phyloP scores from a whole-genome alignment of 257 asterid species.

The Fraxinus americana region DNA sequence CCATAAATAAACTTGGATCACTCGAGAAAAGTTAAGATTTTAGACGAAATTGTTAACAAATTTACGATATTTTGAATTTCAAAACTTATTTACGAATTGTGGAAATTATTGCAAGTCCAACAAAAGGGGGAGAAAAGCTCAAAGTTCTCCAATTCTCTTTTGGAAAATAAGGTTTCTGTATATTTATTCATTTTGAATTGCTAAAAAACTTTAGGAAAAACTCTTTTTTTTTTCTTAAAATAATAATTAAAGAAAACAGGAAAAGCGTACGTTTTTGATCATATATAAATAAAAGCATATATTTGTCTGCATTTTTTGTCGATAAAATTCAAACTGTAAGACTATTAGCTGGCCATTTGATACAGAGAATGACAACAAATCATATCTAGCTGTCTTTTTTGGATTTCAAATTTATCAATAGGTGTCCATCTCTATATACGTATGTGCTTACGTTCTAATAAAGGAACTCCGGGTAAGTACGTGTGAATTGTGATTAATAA shows the following conservation, averaged over 20 bases:
- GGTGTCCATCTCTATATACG: background rate
- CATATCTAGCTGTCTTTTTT: constrained; percentile 12
- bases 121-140: background rate
- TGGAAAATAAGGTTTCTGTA: background rate
- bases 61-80: background rate
- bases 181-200: background rate
- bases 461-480: background rate
- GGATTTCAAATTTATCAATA: background rate
- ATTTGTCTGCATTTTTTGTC: background rate
- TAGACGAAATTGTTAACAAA: too few species aligned
- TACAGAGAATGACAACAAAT: constrained; percentile 17
- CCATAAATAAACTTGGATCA: too few species aligned
- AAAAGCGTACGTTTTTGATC: background rate
- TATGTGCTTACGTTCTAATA: background rate
- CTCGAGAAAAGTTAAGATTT: background rate
- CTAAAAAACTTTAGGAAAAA: too few species aligned
- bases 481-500: background rate
- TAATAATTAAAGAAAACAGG: too few species aligned
- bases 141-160: background rate
- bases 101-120: background rate
- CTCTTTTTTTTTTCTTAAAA: too few species aligned
- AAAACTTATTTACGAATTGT: background rate
- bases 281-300: background rate
- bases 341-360: constrained; percentile 15
- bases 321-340: constrained; percentile 7